Base-by-base conservation (phyloP, 306 rosid species). In the Trifolium subterraneum region DNA sequence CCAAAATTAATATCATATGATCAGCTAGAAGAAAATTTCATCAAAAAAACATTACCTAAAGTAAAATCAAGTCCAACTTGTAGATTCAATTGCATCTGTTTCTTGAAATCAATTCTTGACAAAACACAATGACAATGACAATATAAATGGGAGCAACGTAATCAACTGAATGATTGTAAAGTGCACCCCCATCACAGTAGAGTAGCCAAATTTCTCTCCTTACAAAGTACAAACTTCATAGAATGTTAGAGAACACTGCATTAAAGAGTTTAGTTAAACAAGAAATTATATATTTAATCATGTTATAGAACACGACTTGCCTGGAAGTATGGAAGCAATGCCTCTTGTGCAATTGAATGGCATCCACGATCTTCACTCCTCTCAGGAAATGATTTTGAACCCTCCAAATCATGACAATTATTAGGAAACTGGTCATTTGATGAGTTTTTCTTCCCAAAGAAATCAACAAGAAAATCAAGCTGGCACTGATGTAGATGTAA, bases 261-360 rank as follows among this genome's bases (percentile, higher is more conserved):
- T 55, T 70, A 15, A 22, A 65, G 45, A 71, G 47, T 20, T 9
- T 71, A 69, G 77, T 68, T 70, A 69, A 29, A 54, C 12, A 18
- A 59, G 41, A 68, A 41, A 29, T 9, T 62, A 52, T 51, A 75
- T 25, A 44, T 44, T 36, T 55, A 54, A 36, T 33, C 35, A 72
- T 41, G 65, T 68, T 27, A 72, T 64, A 52, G 74, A 74, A 33
- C 39, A 35, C 47, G 48, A 86, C 93, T 88, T 81, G 81, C 98
- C 98, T 94, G 98, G 79, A 94, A 94, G 84, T 87, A 94, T 27
- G 98, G 98, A 87, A 94, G 98, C 84, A 91, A 79, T 62, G 97
- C 98, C 78, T 91, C 98, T 72, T 82, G 86, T 62, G 70, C 89
- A 84, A 91, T 64, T 23, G 80, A 73, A 71, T 72, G 83, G 72